Evolutionary conservation across 2,329 filamentous ascomycete genomes (phyloP).

Genomic region (Aspergillus sp.): DNA sequence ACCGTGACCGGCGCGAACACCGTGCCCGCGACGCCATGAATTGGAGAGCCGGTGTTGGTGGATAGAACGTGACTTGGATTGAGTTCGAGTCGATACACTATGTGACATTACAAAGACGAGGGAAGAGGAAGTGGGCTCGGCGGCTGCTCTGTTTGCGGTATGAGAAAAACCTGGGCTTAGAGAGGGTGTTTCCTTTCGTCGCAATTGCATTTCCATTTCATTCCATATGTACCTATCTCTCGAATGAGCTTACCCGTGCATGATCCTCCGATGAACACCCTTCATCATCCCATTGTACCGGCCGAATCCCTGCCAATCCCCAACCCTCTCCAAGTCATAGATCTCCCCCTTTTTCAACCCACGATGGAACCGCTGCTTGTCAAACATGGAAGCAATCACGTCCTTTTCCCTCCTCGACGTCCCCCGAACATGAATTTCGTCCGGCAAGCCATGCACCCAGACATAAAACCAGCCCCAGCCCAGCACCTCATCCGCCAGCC

Average conservation of each 20-base stretch:
- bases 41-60: background rate
- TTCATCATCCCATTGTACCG: conserved; percentile 2
- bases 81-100: too few relatives aligned
- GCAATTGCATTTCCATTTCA: conserved; percentile 1
- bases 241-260: background rate
- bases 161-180: too few relatives aligned
- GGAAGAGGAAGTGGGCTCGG: too few relatives aligned
- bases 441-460: conserved; percentile 11
- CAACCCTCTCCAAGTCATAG: conserved; percentile 1
- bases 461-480: conserved; percentile 10
- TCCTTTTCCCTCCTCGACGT: conserved; percentile 7
- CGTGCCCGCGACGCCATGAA: conserved; percentile 30
- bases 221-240: conserved; percentile 1
- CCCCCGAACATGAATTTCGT: conserved; percentile 9
- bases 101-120: too few relatives aligned
- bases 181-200: too few relatives aligned
- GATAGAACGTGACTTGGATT: conserved; percentile 2
- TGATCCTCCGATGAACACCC: conserved; percentile 1
- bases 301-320: background rate
- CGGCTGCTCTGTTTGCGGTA: too few relatives aligned
- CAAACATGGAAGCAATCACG: conserved; percentile 5
- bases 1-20: conserved; percentile 24
- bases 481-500: conserved; percentile 9
- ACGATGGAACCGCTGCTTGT: conserved; percentile 4
- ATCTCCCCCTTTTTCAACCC: conserved; percentile 5